A percentile compares a stretch with the other conserved stretches of the same genome.
Conservation (phyloP, 1,139 yeast species). For the Protomyces macrosporus region DNA sequence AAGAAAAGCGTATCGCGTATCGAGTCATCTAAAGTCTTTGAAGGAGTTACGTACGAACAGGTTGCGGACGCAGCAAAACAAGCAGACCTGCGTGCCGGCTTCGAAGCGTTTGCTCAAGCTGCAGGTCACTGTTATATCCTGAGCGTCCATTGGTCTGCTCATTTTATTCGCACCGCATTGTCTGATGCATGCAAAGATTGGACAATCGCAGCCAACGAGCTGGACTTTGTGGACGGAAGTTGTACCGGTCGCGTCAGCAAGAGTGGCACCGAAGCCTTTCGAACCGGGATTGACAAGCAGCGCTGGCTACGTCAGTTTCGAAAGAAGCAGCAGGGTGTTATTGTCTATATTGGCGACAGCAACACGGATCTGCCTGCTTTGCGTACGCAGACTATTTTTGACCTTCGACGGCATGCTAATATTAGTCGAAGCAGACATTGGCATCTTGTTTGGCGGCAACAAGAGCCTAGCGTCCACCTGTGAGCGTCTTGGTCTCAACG, state of each 20-base stretch:
- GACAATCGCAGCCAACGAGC: slow-evolving; percentile 11
- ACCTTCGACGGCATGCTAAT: background rate
- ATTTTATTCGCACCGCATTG: slow-evolving; percentile 7
- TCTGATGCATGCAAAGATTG: background rate
- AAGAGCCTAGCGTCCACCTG: background rate
- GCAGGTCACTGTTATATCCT: background rate
- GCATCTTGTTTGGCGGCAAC: slow-evolving; percentile 17
- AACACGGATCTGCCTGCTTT: slow-evolving; percentile 23
- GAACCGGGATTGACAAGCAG: slow-evolving; percentile 21
- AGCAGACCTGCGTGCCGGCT: slow-evolving; percentile 3
- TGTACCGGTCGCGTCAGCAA: slow-evolving; percentile 19
- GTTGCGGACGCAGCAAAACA: background rate
- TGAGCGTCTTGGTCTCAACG: background rate
- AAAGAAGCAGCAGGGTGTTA: background rate
- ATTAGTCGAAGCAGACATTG: slow-evolving; percentile 16
- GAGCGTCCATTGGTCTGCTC: slow-evolving; percentile 18
- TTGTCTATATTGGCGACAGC: slow-evolving; percentile 23
- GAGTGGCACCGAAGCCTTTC: slow-evolving; percentile 3
- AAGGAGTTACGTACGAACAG: slow-evolving; percentile 7
- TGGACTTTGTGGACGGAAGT: slow-evolving; percentile 6
- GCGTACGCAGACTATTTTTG: background rate
- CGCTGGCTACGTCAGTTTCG: background rate
- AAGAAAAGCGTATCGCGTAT: slow-evolving; percentile 3
- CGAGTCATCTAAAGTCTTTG: slow-evolving; percentile 8
- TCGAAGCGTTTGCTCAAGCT: background rate